Percentiles rank a stretch among this genome's conserved stretches.
Evolutionary conservation across 2,329 filamentous ascomycete genomes (phyloP).

Genomic region (Reticulascus tulasneorum): DNA sequence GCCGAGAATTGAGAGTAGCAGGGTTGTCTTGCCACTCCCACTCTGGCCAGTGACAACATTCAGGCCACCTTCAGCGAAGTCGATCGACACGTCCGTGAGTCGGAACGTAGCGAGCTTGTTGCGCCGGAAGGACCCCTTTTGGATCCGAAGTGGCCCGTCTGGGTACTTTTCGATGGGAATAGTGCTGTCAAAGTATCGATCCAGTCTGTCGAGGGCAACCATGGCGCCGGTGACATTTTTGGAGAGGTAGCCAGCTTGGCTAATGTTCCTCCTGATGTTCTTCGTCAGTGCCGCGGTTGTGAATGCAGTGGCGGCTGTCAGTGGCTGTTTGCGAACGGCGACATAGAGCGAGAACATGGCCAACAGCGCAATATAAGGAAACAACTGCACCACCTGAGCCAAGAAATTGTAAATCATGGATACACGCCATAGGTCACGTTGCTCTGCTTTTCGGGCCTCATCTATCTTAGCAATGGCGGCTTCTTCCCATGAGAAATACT

Average conservation of each 20-base stretch:
- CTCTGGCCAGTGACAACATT: slow-evolving; percentile 52
- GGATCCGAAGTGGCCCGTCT: slow-evolving; percentile 43
- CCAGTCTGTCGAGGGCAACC: slow-evolving; percentile 48
- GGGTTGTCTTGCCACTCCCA: slow-evolving; percentile 54
- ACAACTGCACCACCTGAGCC: slow-evolving; percentile 45
- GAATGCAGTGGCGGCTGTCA: slow-evolving; percentile 55
- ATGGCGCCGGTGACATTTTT: slow-evolving; percentile 36
- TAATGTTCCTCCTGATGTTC: slow-evolving; percentile 48
- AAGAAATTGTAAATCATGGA: slow-evolving; percentile 43
- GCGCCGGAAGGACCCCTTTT: slow-evolving; percentile 43
- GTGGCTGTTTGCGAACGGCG: slow-evolving; percentile 38
- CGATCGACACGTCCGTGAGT: slow-evolving; percentile 43
- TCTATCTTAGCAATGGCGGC: slow-evolving; percentile 48
- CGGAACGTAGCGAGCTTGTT: slow-evolving; percentile 46
- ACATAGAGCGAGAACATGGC: slow-evolving; percentile 52
- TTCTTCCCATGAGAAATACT: slow-evolving; percentile 59
- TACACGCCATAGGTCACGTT: slow-evolving; percentile 50
- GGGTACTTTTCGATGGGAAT: slow-evolving; percentile 45
- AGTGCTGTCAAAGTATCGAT: slow-evolving; percentile 50
- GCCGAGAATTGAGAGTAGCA: slow-evolving; percentile 50
- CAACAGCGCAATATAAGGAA: slow-evolving; percentile 49
- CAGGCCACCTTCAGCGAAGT: slow-evolving; percentile 50
- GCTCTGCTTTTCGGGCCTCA: slow-evolving; percentile 45
- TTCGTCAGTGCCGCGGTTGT: slow-evolving; percentile 52
- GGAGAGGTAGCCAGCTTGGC: slow-evolving; percentile 43